Evolutionary conservation across 805 yeast species (phyloP).

Genomic region (Metschnikowia cerradonensis): DNA sequence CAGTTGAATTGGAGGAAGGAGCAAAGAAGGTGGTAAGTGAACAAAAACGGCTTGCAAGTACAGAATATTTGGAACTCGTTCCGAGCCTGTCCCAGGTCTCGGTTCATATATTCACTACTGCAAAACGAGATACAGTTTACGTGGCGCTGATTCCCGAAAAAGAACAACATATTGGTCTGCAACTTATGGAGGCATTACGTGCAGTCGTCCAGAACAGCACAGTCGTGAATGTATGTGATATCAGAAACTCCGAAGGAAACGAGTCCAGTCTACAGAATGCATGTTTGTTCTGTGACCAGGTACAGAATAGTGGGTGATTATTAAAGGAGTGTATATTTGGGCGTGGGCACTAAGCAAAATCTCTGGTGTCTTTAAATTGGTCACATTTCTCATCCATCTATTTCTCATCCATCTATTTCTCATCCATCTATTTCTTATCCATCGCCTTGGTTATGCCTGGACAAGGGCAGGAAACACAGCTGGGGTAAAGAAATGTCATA

Average conservation of each 20-base stretch:
- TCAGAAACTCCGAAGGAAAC: neutral
- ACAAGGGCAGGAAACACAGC: too few species aligned
- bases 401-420: too few species aligned
- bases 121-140: neutral
- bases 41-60: neutral
- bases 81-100: neutral
- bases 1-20: neutral
- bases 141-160: neutral
- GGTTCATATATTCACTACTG: neutral
- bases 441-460: too few species aligned
- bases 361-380: too few species aligned
- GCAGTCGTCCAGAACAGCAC: neutral
- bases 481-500: too few species aligned
- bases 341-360: too few species aligned
- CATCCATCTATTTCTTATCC: too few species aligned
- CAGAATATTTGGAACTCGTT: neutral
- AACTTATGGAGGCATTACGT: neutral
- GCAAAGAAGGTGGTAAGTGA: neutral
- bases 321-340: too few species aligned
- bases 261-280: neutral
- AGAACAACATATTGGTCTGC: neutral
- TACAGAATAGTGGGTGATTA: neutral
- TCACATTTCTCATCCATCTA: too few species aligned
- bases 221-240: constrained; percentile 1
- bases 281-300: neutral